Evolutionary conservation across 805 yeast genomes (phyloP).

Genomic region (Yueomyces sp.): DNA sequence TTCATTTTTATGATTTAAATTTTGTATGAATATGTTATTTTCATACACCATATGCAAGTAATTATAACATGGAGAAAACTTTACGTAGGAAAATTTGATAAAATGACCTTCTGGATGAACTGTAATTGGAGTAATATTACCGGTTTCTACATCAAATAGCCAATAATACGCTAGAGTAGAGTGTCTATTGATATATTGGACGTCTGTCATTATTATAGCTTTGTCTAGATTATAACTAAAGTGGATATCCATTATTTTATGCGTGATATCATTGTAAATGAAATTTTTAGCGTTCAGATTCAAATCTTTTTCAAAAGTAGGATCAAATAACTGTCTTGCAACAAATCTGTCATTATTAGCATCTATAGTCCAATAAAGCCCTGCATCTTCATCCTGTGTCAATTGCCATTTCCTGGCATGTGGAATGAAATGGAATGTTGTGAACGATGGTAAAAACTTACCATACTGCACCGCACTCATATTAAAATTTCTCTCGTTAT

Average conservation of each 20-base stretch:
- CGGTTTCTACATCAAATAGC: constrained; percentile 37
- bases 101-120: constrained; percentile 4
- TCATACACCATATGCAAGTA: constrained; percentile 42
- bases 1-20: constrained; percentile 11
- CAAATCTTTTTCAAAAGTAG: constrained; percentile 6
- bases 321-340: constrained; percentile 23
- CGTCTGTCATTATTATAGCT: constrained; percentile 45
- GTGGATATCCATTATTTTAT: constrained; percentile 28
- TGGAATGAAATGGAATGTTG: constrained; percentile 14
- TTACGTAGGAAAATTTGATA: constrained; percentile 29
- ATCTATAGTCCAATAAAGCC: constrained; percentile 24
- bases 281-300: constrained; percentile 26
- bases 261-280: constrained; percentile 27
- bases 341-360: constrained; percentile 9
- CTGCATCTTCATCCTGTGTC: constrained; percentile 30
- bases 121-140: constrained; percentile 22
- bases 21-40: constrained; percentile 40
- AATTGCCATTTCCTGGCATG: constrained; percentile 10
- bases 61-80: constrained; percentile 50
- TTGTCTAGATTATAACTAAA: constrained; percentile 33
- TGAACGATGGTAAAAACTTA: constrained; percentile 12
- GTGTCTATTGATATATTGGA: constrained; percentile 47
- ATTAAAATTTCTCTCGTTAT: constrained; percentile 4
- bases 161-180: constrained; percentile 51
- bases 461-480: constrained; percentile 16